Evolutionary conservation across 2,329 filamentous ascomycete genomes (phyloP).

Genomic region (Aspergillus pseudoglaucus): DNA sequence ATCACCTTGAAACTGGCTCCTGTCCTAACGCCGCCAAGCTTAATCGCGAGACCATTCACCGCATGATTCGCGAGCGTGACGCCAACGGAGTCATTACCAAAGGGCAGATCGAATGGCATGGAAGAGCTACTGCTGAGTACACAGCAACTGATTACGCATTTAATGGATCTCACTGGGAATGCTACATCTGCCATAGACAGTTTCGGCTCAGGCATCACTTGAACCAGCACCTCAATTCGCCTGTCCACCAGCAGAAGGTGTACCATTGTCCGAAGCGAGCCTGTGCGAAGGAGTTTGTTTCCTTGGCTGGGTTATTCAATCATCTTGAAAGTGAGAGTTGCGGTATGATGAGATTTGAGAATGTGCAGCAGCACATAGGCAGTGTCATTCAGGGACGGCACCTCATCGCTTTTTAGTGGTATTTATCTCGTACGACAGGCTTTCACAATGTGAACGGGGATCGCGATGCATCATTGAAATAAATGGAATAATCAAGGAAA

Average conservation of each 20-base stretch:
- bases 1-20: slow-evolving; percentile 52
- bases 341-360: slow-evolving; percentile 34
- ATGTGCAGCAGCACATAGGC: slow-evolving; percentile 25
- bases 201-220: slow-evolving; percentile 37
- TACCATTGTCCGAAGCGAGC: slow-evolving; percentile 40
- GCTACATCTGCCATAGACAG: slow-evolving; percentile 47
- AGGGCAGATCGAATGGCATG: slow-evolving; percentile 44
- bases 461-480: too few species aligned
- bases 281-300: slow-evolving; percentile 33
- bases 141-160: slow-evolving; percentile 37
- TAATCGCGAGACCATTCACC: slow-evolving; percentile 46
- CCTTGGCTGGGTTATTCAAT: slow-evolving; percentile 38
- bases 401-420: slow-evolving; percentile 9
- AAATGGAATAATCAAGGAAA: too few species aligned
- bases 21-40: slow-evolving; percentile 44
- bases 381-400: slow-evolving; percentile 9
- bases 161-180: slow-evolving; percentile 46
- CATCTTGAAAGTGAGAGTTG: slow-evolving; percentile 44
- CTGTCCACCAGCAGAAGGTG: slow-evolving; percentile 43
- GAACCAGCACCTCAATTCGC: slow-evolving; percentile 51
- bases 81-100: slow-evolving; percentile 46
- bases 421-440: not conserved
- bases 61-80: slow-evolving; percentile 42
- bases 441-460: too few species aligned
- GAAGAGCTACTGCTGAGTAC: slow-evolving; percentile 23